Conservation (phyloP, 768 basidiomycete genomes). For the Omphalotus guepiniiformis region DNA sequence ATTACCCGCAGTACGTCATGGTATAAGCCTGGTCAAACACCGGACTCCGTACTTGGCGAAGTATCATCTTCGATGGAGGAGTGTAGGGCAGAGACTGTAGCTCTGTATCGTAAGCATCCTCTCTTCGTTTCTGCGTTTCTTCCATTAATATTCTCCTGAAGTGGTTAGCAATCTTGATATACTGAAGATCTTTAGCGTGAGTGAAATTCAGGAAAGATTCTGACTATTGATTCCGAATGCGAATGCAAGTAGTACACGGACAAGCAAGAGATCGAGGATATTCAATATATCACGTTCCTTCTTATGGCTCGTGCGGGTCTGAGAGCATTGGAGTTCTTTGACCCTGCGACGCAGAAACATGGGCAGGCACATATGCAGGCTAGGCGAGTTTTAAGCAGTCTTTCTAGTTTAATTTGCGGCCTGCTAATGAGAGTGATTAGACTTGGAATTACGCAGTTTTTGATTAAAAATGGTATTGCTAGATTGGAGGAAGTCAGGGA, state of each 20-base stretch:
- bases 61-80: slow-evolving; percentile 91
- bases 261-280: slow-evolving; percentile 65
- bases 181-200: slow-evolving; percentile 73
- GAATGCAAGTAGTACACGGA: slow-evolving; percentile 58
- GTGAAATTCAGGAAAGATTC: slow-evolving; percentile 16
- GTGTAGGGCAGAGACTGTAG: slow-evolving; percentile 88
- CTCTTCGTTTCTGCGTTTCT: slow-evolving; percentile 2
- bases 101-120: slow-evolving; percentile 60
- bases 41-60: slow-evolving; percentile 78
- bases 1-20: slow-evolving; percentile 55
- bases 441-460: slow-evolving; percentile 77
- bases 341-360: slow-evolving; percentile 76
- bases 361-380: slow-evolving; percentile 92
- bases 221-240: neutral
- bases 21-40: slow-evolving; percentile 87
- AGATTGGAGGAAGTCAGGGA: slow-evolving; percentile 64
- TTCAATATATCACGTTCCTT: slow-evolving; percentile 78
- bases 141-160: slow-evolving; percentile 19
- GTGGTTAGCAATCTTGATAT: slow-evolving; percentile 76
- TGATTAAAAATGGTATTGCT: slow-evolving; percentile 69
- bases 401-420: neutral
- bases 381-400: slow-evolving; percentile 41
- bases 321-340: slow-evolving; percentile 77
- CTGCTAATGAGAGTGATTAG: slow-evolving; percentile 30
- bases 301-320: slow-evolving; percentile 85